Evolutionary conservation across 805 yeast species (phyloP), one percentile per base, ranked within the genome.

Genomic region (Kodamaea jinghongensis): DNA sequence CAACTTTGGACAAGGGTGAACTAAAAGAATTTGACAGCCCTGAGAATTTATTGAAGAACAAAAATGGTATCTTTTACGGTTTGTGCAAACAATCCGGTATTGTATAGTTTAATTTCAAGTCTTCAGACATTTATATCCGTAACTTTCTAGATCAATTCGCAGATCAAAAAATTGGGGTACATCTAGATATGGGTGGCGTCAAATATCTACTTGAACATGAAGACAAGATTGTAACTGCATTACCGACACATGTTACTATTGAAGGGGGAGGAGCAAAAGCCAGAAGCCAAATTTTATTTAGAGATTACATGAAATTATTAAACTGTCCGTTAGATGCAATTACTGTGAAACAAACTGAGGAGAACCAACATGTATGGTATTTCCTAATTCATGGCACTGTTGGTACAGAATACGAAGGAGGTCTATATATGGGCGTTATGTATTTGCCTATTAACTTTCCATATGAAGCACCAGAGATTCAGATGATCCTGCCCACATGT

Each of bases 1-100:
- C 87, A 23, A 87, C 86, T 3, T 64, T 89, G 47, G 87, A 83
- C 34, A 71, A 71, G 22, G 96, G 96, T 12, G 71, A 73, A 51
- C 75, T 88, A 13, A 75, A 72, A 32, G 96, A 89, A 61, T 85
- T 85, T 60, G 96, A 84, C 45, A 50, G 81, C 1, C 96, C 96
- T 0, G 56, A 58, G 7, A 65, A 58, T 27, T 58, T 82, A 42
- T 55, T 81, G 32, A 53, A 64, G 14, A 54, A 75, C 39, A 55
- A 67, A 23, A 54, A 62, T 2, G 65, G 80, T 9, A 52, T 69
- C 20, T 82, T 82, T 49, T 78, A 72, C 56, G 58, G 65, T 32
- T 61, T 82, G 31, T 81, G 86, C 56, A 53, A 57, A 38, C 61
- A 66, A 43, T 71, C 70, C 15, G 71, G 71, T 2, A 54, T 55